These are phyloP conservation scores for Fusarium austroafricanum DNA, from an alignment of 2,329 filamentous ascomycete species.

Conservation along the genomic window DNA sequence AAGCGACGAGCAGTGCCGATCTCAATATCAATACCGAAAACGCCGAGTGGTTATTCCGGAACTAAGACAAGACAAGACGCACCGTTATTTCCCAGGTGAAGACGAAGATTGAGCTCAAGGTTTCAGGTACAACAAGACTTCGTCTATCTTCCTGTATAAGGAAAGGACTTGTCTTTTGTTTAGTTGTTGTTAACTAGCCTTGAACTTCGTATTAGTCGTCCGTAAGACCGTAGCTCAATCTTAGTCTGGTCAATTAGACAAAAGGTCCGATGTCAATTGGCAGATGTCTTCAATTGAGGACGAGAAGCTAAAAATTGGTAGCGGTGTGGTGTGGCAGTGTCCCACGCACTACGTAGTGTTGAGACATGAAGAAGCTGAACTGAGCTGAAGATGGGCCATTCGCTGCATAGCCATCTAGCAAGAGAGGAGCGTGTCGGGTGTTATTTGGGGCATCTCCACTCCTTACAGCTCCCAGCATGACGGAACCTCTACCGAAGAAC, in stretches of 20 bases:
- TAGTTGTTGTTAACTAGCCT: neutral
- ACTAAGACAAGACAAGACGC: constrained; percentile 16
- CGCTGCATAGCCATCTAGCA: neutral
- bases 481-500: constrained; percentile 1
- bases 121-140: constrained; percentile 23
- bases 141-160: neutral
- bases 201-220: constrained; percentile 10
- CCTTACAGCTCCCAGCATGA: neutral
- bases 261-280: constrained; percentile 15
- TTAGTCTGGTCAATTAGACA: neutral
- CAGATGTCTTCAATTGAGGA: neutral
- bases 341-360: neutral
- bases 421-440: neutral
- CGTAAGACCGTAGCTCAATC: constrained; percentile 3
- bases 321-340: constrained; percentile 9
- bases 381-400: constrained; percentile 6
- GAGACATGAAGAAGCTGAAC: constrained; percentile 15
- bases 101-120: constrained; percentile 8
- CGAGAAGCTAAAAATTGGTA: constrained; percentile 15
- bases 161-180: neutral
- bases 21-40: constrained; percentile 35
- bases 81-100: constrained; percentile 21
- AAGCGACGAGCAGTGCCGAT: constrained; percentile 23
- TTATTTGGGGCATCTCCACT: neutral
- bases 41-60: constrained; percentile 27